These are phyloP conservation scores for Cornus kousa DNA, from an alignment of 148 eudicot species.

Conservation along the genomic window DNA sequence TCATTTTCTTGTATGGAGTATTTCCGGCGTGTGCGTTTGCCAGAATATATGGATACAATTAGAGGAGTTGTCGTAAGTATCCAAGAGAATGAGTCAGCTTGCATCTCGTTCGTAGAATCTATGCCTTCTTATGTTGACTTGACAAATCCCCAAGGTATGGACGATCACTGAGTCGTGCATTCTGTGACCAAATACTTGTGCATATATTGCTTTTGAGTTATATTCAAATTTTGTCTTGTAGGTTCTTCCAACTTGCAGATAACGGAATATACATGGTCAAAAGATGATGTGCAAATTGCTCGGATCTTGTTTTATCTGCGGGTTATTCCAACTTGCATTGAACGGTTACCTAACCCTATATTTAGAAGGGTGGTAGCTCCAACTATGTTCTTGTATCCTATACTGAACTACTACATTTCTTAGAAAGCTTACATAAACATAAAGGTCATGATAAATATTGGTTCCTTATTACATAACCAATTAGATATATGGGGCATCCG, in stretches of 20 bases:
- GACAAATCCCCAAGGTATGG: conserved; percentile 60
- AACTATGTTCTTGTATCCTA: conserved; percentile 93
- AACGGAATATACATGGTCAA: conserved; percentile 57
- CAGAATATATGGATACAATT: conserved; percentile 88
- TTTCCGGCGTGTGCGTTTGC: conserved; percentile 79
- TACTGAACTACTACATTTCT: not conserved
- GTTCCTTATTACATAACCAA: conserved; percentile 40
- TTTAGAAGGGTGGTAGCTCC: conserved; percentile 72
- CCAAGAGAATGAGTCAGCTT: conserved; percentile 72
- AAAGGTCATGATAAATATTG: conserved; percentile 10
- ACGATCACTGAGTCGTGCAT: not conserved
- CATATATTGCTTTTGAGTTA: not conserved
- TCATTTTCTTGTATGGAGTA: conserved; percentile 17
- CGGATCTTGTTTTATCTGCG: conserved; percentile 82
- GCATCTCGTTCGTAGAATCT: conserved; percentile 69
- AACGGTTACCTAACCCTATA: conserved; percentile 54
- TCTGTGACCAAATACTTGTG: not conserved
- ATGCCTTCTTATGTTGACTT: conserved; percentile 73
- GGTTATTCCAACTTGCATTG: conserved; percentile 78
- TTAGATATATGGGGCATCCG: conserved; percentile 89
- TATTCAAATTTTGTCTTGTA: conserved; percentile 26
- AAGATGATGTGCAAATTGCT: conserved; percentile 90
- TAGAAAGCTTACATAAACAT: not conserved
- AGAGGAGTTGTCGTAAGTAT: conserved; percentile 49
- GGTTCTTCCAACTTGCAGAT: conserved; percentile 40